Evolutionary conservation across 371 early-diverging fungal genomes (phyloP).

Genomic region (Zopfochytrium polystomum): DNA sequence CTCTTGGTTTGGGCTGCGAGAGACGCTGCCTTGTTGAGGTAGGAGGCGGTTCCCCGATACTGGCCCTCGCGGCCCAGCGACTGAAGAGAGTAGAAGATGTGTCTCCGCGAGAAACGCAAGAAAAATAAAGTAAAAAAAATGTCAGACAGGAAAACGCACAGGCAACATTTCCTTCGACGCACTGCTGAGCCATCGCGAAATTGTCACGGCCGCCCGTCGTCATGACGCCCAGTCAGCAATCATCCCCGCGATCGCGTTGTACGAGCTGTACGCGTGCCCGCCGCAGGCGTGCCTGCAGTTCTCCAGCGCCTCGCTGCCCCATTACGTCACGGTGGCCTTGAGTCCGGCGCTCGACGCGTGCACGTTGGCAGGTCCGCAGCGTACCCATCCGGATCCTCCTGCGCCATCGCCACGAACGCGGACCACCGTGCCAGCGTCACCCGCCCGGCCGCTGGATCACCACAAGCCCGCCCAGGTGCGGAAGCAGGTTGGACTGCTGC

Average conservation of each 20-base stretch:
- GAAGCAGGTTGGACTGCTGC: conserved; percentile 73
- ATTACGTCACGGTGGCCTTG: conserved; percentile 71
- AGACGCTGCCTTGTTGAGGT: neutral
- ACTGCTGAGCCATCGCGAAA: conserved; percentile 62
- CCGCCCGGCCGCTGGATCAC: conserved; percentile 66
- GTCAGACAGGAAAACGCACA: conserved; percentile 39
- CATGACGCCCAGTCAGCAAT: conserved; percentile 19
- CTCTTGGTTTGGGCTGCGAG: no score
- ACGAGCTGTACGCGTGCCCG: conserved; percentile 80
- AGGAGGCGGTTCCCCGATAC: neutral
- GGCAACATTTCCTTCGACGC: no score
- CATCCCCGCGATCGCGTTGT: conserved; percentile 54
- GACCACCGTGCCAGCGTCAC: conserved; percentile 65
- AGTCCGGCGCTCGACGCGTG: conserved; percentile 81
- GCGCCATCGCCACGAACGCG: conserved; percentile 42
- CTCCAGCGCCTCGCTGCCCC: conserved; percentile 69
- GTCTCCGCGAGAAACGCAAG: conserved; percentile 21
- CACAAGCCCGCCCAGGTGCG: conserved; percentile 67
- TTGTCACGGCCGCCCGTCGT: no score
- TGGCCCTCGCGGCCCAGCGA: no score
- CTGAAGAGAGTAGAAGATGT: no score
- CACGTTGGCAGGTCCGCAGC: conserved; percentile 60
- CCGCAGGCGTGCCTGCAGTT: conserved; percentile 71
- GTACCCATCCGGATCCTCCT: conserved; percentile 32
- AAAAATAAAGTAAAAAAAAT: conserved; percentile 26